These are phyloP conservation scores for Myxozyma neotropica DNA, from an alignment of 805 yeast genomes.

Conservation along the genomic window DNA sequence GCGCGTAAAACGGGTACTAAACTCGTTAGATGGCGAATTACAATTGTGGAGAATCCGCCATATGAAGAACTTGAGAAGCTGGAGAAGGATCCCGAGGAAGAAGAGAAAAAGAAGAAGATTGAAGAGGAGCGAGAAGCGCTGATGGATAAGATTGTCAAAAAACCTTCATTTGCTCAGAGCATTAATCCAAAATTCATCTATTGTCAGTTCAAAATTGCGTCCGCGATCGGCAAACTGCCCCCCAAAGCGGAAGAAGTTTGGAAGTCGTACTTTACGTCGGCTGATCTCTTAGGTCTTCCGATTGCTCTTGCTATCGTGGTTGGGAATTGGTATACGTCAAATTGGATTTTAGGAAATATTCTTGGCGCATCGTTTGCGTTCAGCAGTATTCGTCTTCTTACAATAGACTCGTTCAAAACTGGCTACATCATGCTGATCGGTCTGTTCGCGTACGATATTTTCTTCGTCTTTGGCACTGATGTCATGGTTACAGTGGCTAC, in stretches of 20 bases:
- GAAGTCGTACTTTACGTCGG: constrained; percentile 25
- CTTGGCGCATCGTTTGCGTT: constrained; percentile 50
- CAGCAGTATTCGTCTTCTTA: constrained; percentile 46
- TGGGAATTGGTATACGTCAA: constrained; percentile 39
- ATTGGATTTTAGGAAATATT: constrained; percentile 54
- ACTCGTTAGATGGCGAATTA: constrained; percentile 22
- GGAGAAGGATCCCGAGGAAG: constrained; percentile 35
- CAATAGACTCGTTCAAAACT: constrained; percentile 50
- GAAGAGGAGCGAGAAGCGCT: constrained; percentile 10
- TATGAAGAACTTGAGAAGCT: constrained; percentile 47
- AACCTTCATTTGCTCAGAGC: constrained; percentile 13
- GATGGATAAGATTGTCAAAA: constrained; percentile 16
- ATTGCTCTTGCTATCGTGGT: constrained; percentile 31
- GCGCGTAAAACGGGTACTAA: constrained; percentile 8
- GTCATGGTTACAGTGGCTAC: constrained; percentile 67
- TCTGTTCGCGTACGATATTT: constrained; percentile 63
- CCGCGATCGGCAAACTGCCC: constrained; percentile 17
- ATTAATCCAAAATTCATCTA: constrained; percentile 14
- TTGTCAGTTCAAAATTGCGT: constrained; percentile 16
- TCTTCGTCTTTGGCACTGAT: constrained; percentile 65
- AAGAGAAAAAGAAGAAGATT: constrained; percentile 16
- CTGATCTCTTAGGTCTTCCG: constrained; percentile 28
- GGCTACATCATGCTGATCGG: constrained; percentile 52
- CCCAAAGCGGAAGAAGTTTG: constrained; percentile 20
- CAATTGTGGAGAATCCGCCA: constrained; percentile 22